phyloP scores from a whole-genome alignment of 169 alveolate genomes.

The Eimeria zaria region DNA sequence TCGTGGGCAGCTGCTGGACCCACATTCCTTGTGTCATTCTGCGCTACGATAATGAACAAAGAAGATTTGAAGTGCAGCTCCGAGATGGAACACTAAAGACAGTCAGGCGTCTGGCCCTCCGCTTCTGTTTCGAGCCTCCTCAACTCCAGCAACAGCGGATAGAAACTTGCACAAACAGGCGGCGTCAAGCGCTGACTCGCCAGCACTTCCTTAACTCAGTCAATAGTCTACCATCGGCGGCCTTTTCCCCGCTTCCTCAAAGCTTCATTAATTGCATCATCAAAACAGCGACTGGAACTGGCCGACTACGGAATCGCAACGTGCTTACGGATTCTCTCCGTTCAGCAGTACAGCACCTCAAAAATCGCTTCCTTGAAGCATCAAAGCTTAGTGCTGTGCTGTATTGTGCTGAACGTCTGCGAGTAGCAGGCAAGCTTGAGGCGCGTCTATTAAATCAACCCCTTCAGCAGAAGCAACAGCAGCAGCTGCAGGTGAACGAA shows the following conservation, averaged over 20 bases:
- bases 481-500: not conserved
- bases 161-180: conserved; percentile 60
- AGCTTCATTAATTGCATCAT: conserved; percentile 9
- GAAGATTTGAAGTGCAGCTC: conserved; percentile 55
- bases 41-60: conserved; percentile 18
- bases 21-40: conserved; percentile 51
- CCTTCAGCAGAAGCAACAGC: conserved; percentile 3
- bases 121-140: conserved; percentile 66
- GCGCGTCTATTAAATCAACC: not conserved
- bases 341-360: conserved; percentile 27
- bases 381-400: conserved; percentile 69
- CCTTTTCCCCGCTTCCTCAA: conserved; percentile 63
- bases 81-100: conserved; percentile 68
- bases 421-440: conserved; percentile 59
- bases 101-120: conserved; percentile 62
- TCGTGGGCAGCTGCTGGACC: conserved; percentile 70
- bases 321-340: conserved; percentile 18
- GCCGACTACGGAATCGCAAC: conserved; percentile 22
- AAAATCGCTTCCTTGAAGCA: conserved; percentile 48
- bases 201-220: conserved; percentile 60
- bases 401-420: conserved; percentile 28
- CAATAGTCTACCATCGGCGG: conserved; percentile 52
- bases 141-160: conserved; percentile 58
- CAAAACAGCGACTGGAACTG: conserved; percentile 55
- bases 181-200: conserved; percentile 53